A percentile compares a stretch with the other conserved stretches of the same genome.
Conservation (phyloP, 345 rosid genomes). For the Murraya paniculata region DNA sequence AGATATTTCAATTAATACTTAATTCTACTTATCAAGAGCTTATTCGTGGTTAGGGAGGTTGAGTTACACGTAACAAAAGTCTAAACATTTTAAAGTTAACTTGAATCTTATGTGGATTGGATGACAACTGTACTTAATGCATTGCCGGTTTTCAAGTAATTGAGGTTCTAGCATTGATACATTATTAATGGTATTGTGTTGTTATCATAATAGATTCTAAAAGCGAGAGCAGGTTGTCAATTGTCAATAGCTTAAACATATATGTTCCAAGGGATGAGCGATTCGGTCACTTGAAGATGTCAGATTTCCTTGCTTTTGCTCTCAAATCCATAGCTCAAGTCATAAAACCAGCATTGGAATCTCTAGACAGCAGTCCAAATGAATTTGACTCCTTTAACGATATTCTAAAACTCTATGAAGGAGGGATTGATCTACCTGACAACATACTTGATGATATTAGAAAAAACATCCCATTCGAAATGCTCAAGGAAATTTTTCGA, state of each 20-base stretch:
- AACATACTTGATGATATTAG: constrained; percentile 31
- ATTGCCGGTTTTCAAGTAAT: neutral
- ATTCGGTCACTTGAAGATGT: constrained; percentile 66
- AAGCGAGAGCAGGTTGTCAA: constrained; percentile 53
- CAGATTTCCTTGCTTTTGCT: constrained; percentile 57
- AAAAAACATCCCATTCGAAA: constrained; percentile 44
- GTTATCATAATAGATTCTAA: constrained; percentile 41
- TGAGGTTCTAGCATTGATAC: neutral
- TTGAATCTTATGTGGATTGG: neutral
- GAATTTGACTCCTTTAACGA: constrained; percentile 67
- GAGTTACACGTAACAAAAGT: neutral
- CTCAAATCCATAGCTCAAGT: constrained; percentile 52
- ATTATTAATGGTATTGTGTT: neutral
- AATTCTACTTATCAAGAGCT: neutral
- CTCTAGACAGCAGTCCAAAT: constrained; percentile 41
- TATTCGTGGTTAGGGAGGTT: neutral
- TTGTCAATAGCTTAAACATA: constrained; percentile 38
- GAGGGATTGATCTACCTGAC: constrained; percentile 52
- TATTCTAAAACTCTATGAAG: constrained; percentile 48
- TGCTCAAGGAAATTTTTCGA: constrained; percentile 55
- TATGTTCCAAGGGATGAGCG: constrained; percentile 87
- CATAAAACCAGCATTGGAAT: constrained; percentile 48
- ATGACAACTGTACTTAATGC: neutral
- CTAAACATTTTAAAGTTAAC: neutral
- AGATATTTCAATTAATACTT: neutral